A percentile compares a stretch with the other conserved stretches of the same genome.
phyloP scores from a whole-genome alignment of 805 yeast genomes.

The Candida sakaeoensis region DNA sequence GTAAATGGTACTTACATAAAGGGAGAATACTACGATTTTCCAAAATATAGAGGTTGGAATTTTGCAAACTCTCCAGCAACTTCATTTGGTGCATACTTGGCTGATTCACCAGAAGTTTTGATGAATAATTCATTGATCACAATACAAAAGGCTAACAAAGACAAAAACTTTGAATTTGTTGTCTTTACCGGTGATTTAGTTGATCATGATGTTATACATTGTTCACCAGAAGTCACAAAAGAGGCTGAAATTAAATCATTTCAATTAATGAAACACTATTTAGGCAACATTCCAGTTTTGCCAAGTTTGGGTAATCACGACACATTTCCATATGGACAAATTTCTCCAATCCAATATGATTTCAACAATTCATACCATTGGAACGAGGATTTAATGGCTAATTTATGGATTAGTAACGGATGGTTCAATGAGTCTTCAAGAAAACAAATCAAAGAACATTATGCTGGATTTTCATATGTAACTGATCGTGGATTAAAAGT shows the following conservation, averaged over 20 bases:
- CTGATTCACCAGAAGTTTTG: conserved; percentile 65
- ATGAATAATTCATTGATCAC: conserved; percentile 51
- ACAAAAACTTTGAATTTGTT: conserved; percentile 50
- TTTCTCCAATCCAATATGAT: conserved; percentile 44
- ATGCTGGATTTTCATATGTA: conserved; percentile 57
- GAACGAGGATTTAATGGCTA: conserved; percentile 33
- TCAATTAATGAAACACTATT: conserved; percentile 49
- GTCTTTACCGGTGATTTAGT: conserved; percentile 72
- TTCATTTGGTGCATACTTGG: conserved; percentile 57
- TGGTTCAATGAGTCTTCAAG: conserved; percentile 30
- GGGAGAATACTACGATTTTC: conserved; percentile 34
- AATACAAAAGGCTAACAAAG: conserved; percentile 12
- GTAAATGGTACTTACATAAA: conserved; percentile 20
- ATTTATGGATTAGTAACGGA: conserved; percentile 32
- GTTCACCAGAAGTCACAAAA: conserved; percentile 58
- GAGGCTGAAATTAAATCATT: conserved; percentile 72
- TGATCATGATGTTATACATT: conserved; percentile 56
- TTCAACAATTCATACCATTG: conserved; percentile 29
- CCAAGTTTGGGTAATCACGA: conserved; percentile 71
- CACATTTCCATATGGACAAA: conserved; percentile 66
- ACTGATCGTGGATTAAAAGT: conserved; percentile 56
- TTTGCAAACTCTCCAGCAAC: conserved; percentile 45
- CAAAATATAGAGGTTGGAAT: conserved; percentile 21
- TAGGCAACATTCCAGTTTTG: conserved; percentile 53
- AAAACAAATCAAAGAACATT: conserved; percentile 40